Evolutionary conservation across 2,329 filamentous ascomycete genomes (phyloP).

Genomic region (Westerdykella ornata): DNA sequence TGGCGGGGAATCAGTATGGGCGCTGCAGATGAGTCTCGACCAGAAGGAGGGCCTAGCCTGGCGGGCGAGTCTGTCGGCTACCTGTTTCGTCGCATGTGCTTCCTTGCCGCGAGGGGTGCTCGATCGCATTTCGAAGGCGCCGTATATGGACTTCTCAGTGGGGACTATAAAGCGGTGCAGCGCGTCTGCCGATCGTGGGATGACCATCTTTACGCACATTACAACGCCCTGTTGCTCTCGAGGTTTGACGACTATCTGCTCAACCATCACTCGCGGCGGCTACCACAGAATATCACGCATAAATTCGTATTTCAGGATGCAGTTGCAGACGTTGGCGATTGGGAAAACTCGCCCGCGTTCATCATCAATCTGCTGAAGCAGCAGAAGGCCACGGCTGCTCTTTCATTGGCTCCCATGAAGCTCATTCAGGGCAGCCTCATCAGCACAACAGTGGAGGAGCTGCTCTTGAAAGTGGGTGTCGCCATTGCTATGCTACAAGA

Average conservation of each 20-base stretch:
- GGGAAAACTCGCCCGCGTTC: conserved; percentile 45
- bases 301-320: conserved; percentile 60
- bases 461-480: conserved; percentile 41
- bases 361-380: conserved; percentile 57
- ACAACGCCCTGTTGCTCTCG: conserved; percentile 74
- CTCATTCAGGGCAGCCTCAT: conserved; percentile 71
- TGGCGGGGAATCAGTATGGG: conserved; percentile 85
- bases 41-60: conserved; percentile 37
- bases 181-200: conserved; percentile 74
- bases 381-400: conserved; percentile 49
- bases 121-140: conserved; percentile 76
- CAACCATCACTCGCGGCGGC: conserved; percentile 48
- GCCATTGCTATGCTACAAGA: conserved; percentile 38
- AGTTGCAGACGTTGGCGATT: conserved; percentile 55
- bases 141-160: conserved; percentile 84
- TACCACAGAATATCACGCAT: conserved; percentile 50
- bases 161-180: conserved; percentile 71
- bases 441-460: conserved; percentile 48
- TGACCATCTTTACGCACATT: conserved; percentile 78
- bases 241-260: conserved; percentile 70
- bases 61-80: conserved; percentile 38
- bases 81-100: conserved; percentile 74
- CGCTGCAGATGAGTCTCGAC: conserved; percentile 51
- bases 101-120: conserved; percentile 62
- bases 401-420: conserved; percentile 62